These are phyloP conservation scores for Colletotrichum sp. DNA, from an alignment of 2,329 filamentous ascomycete species.

Conservation along the genomic window DNA sequence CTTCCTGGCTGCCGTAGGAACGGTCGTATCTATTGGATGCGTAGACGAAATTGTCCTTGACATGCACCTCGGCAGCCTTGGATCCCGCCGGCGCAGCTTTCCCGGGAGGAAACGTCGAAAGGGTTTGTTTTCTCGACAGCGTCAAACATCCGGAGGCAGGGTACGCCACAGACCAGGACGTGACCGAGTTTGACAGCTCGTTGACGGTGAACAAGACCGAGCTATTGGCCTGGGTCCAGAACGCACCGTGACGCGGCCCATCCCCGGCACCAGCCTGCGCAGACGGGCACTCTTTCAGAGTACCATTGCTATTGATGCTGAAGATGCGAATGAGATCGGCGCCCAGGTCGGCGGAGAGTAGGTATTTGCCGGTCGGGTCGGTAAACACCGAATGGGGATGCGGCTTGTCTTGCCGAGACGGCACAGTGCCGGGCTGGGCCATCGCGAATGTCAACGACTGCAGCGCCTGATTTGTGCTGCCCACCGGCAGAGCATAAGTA, in stretches of 20 bases:
- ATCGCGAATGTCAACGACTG: conserved; percentile 47
- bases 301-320: conserved; percentile 50
- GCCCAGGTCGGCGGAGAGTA: conserved; percentile 59
- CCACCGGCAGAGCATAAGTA: conserved; percentile 46
- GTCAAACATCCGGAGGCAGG: conserved; percentile 46
- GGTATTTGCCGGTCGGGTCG: conserved; percentile 53
- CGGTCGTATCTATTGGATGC: conserved; percentile 67
- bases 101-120: conserved; percentile 51
- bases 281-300: conserved; percentile 48
- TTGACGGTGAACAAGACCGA: conserved; percentile 46
- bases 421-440: conserved; percentile 44
- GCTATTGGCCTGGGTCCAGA: conserved; percentile 40
- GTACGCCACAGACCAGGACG: conserved; percentile 55
- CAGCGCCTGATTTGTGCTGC: conserved; percentile 28
- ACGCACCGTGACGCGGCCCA: conserved; percentile 58
- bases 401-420: conserved; percentile 56
- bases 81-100: conserved; percentile 46
- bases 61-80: conserved; percentile 60
- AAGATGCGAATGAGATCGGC: conserved; percentile 60
- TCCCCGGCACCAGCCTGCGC: conserved; percentile 49
- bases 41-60: conserved; percentile 61
- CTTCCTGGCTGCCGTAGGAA: conserved; percentile 57
- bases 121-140: conserved; percentile 49
- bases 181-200: conserved; percentile 55
- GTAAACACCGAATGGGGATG: conserved; percentile 59